A percentile compares a stretch with the other conserved stretches of the same genome.
phyloP scores from a whole-genome alignment of 2,329 filamentous ascomycete genomes.

The Aureobasidium namibiae region DNA sequence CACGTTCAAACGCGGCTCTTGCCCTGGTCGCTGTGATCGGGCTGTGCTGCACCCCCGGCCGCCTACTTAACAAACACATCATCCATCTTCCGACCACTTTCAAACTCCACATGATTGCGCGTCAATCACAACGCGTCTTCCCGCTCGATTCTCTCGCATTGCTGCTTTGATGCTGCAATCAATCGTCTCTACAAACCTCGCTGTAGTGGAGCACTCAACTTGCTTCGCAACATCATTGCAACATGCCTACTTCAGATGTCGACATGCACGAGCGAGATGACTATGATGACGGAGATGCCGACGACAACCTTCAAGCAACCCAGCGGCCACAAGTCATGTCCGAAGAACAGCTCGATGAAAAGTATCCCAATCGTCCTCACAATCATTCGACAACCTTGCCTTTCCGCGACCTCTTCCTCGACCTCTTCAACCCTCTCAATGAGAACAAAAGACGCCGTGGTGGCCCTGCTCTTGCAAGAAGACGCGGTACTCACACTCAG shows the following conservation, averaged over 20 bases:
- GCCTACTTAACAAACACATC: background rate
- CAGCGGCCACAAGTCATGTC: slow-evolving; percentile 26
- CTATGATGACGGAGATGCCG: slow-evolving; percentile 35
- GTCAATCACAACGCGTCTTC: background rate
- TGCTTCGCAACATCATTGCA: slow-evolving; percentile 12
- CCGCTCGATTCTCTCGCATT: background rate
- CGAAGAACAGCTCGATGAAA: slow-evolving; percentile 42
- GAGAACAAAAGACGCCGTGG: slow-evolving; percentile 68
- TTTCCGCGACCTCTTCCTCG: slow-evolving; percentile 70
- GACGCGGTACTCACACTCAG: slow-evolving; percentile 51
- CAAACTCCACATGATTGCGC: background rate
- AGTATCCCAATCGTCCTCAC: slow-evolving; percentile 70
- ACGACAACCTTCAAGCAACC: slow-evolving; percentile 37
- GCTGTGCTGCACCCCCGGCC: background rate
- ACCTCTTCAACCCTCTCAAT: slow-evolving; percentile 71
- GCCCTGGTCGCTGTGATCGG: background rate
- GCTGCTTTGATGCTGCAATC: slow-evolving; percentile 1
- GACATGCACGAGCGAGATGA: slow-evolving; percentile 36
- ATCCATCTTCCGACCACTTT: background rate
- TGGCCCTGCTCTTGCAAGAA: slow-evolving; percentile 44
- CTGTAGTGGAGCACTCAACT: slow-evolving; percentile 1
- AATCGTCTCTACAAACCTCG: background rate
- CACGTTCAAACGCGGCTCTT: too few relatives aligned
- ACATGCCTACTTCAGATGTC: slow-evolving; percentile 23
- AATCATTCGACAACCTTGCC: slow-evolving; percentile 73